Evolutionary conservation across 2,329 filamentous ascomycete species (phyloP), one percentile per base, ranked within the genome.

Genomic region (Teratosphaeria epicoccoides): DNA sequence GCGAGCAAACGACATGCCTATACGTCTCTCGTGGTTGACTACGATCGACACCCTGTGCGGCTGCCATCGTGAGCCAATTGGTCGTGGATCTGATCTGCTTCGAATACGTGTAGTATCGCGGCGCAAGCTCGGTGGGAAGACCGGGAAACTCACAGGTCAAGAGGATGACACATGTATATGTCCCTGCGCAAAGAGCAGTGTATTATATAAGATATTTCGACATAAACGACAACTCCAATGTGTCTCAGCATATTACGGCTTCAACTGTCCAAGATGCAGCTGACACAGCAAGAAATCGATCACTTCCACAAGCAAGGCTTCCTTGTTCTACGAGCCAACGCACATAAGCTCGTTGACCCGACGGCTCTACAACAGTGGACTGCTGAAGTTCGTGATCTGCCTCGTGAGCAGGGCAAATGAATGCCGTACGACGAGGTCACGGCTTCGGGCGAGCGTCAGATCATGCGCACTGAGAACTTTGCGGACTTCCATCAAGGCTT

Each of bases 401-500:
- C 61, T 6, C 60, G 56, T 17, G 52, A 57, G 46, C 43, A 56
- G 10, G 55, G 55, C 22, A 62, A 61, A 52, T 61, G 57, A 55
- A 63, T 63, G 61, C 61, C 61, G 2, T 63, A 63, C 51, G 58
- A 62, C 25, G 60, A 63, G 52, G 52, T 59, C 26, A 59, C 52
- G 23, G 17, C 54, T 20, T 29, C 47, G 3, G 60, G 60, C 20
- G 52, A 57, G 45, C 56, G 59, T 20, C 59, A 61, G 49, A 51
- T 63, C 28, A 61, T 62, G 57, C 53, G 60, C 12, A 63, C 59
- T 4, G 59, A 63, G 37, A 62, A 63, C 52, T 62, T 61, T 47
- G 60, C 55, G 29, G 56, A 59, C 50, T 61, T 54, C 49, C 58
- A 63, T 44, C 4, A 48, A 2, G 66, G 65, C 7, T 70, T 71